These are phyloP conservation scores for Galerina sulciceps DNA, from an alignment of 768 basidiomycete genomes.

Conservation along the genomic window DNA sequence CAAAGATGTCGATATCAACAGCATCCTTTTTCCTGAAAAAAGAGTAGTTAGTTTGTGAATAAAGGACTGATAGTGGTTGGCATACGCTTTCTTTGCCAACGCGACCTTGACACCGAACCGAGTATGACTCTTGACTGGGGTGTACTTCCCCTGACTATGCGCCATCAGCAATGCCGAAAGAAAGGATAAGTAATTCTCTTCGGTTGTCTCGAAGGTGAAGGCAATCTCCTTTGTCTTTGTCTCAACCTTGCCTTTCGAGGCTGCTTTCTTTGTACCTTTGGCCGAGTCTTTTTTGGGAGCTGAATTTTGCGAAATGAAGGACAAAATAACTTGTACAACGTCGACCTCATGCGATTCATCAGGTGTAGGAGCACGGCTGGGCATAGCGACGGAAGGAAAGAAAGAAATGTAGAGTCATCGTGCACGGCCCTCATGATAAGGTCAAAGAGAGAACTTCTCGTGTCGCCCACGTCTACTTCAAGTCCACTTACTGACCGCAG, in stretches of 20 bases:
- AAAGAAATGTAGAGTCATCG: no score
- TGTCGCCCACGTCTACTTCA: no score
- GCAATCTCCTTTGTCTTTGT: not conserved
- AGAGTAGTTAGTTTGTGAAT: not conserved
- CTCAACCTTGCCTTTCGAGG: not conserved
- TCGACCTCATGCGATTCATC: not conserved
- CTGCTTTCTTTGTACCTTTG: not conserved
- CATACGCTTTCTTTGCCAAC: conserved; percentile 3
- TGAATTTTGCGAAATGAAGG: not conserved
- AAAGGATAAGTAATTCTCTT: conserved; percentile 8
- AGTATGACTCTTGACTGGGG: not conserved
- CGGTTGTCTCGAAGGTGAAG: not conserved
- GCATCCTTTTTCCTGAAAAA: conserved; percentile 21
- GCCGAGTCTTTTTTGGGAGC: not conserved
- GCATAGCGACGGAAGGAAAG: no score
- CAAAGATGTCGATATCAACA: conserved; percentile 16
- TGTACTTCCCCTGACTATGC: conserved; percentile 8
- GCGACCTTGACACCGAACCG: not conserved
- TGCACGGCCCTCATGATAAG: no score
- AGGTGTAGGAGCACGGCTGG: not conserved
- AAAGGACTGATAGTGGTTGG: not conserved
- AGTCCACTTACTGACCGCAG: no score
- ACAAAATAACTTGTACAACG: not conserved
- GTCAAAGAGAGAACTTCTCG: no score
- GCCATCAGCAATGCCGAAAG: conserved; percentile 8